Evolutionary conservation across 148 eudicot species (phyloP).

Genomic region (Cornus florida): DNA sequence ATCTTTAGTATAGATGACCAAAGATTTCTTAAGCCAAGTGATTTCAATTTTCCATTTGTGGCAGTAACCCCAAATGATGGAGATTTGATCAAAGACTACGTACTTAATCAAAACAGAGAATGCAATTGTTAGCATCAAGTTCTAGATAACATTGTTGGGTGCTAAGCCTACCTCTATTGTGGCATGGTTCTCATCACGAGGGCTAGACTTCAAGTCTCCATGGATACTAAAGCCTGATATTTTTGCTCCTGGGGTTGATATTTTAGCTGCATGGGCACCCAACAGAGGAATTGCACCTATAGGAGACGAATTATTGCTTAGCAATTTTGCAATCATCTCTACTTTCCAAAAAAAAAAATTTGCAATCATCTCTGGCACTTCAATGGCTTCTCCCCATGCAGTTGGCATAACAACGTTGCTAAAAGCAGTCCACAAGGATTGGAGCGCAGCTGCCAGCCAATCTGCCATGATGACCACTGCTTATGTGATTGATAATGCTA

Average conservation of each 20-base stretch:
- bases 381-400: conserved; percentile 23
- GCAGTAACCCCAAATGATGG: conserved; percentile 15
- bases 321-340: conserved; percentile 7
- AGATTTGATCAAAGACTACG: conserved; percentile 17
- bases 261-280: conserved; percentile 31
- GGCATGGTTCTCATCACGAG: conserved; percentile 22
- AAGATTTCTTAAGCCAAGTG: not conserved
- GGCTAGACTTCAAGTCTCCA: conserved; percentile 9
- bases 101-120: conserved; percentile 4
- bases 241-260: conserved; percentile 27
- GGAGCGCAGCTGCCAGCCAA: conserved; percentile 31
- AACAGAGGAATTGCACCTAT: not conserved
- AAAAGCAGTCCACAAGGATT: conserved; percentile 17
- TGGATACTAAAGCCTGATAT: conserved; percentile 34
- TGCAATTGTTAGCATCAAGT: conserved; percentile 12
- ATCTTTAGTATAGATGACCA: conserved; percentile 12
- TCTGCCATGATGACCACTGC: conserved; percentile 40
- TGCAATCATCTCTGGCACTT: too few relatives aligned
- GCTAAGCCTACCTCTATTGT: conserved; percentile 19
- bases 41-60: conserved; percentile 13
- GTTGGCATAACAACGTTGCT: conserved; percentile 23
- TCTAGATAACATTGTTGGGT: conserved; percentile 13
- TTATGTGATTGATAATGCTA: conserved; percentile 11
- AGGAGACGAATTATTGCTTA: not conserved
- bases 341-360: too few relatives aligned